These are phyloP conservation scores for Apiospora pterosperma DNA, from an alignment of 2,329 filamentous ascomycete species.

Conservation along the genomic window DNA sequence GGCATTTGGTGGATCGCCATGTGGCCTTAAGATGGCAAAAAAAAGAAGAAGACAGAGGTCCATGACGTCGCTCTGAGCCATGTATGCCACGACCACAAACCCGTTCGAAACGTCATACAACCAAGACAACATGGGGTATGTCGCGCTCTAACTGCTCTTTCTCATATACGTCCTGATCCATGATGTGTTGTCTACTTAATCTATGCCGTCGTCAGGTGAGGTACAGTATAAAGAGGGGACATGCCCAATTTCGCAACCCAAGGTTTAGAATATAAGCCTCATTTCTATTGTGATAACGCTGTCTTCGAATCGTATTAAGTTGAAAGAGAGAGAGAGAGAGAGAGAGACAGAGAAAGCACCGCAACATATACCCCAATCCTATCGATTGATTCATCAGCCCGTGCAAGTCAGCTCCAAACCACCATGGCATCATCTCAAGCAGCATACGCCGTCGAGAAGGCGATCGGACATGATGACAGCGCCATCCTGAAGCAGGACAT, in stretches of 20 bases:
- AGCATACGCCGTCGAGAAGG: constrained; percentile 64
- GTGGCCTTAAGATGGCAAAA: background rate
- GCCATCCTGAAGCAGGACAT: constrained; percentile 67
- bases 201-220: too few species aligned
- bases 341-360: too few species aligned
- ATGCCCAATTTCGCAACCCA: too few species aligned
- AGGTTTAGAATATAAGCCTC: too few species aligned
- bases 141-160: background rate
- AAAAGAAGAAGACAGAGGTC: background rate
- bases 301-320: too few species aligned
- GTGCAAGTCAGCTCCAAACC: background rate
- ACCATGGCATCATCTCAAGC: constrained; percentile 59
- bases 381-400: background rate
- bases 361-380: too few species aligned
- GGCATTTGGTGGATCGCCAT: background rate
- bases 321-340: background rate
- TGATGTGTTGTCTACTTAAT: too few species aligned
- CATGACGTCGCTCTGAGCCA: constrained; percentile 2
- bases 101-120: background rate
- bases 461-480: constrained; percentile 64
- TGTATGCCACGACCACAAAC: background rate
- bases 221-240: too few species aligned
- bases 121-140: background rate
- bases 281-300: too few species aligned
- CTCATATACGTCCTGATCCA: too few species aligned